Evolutionary conservation across 1,139 yeast species (phyloP).

Genomic region (Kodamaea fungicola): DNA sequence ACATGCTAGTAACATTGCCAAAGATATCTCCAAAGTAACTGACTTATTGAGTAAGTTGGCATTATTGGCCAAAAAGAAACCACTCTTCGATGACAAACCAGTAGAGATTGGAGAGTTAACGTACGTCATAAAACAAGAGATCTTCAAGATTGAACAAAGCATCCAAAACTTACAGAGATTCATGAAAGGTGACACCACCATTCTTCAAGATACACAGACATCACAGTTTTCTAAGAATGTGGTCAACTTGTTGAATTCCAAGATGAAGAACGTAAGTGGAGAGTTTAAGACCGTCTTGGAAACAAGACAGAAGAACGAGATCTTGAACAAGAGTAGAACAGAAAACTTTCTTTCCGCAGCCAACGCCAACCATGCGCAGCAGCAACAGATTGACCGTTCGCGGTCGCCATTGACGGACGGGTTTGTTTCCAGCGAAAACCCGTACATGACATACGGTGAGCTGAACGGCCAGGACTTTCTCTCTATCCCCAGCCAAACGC

Average conservation of each 20-base stretch:
- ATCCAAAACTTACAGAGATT: conserved; percentile 63
- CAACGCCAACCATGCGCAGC: conserved; percentile 23
- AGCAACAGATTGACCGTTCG: conserved; percentile 9
- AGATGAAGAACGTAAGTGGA: conserved; percentile 88
- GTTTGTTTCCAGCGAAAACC: conserved; percentile 32
- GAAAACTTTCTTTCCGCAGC: conserved; percentile 72
- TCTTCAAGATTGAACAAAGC: conserved; percentile 77
- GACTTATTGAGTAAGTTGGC: conserved; percentile 80
- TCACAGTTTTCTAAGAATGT: conserved; percentile 80
- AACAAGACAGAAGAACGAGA: conserved; percentile 79
- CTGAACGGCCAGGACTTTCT: conserved; percentile 34
- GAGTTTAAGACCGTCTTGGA: conserved; percentile 87
- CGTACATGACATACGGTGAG: conserved; percentile 29
- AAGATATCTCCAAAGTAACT: conserved; percentile 87
- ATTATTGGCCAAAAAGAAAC: conserved; percentile 78
- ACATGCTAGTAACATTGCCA: conserved; percentile 81
- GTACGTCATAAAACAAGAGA: conserved; percentile 88
- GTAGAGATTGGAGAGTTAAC: conserved; percentile 91
- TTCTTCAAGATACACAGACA: conserved; percentile 55
- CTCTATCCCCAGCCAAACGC: conserved; percentile 71
- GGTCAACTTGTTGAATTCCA: conserved; percentile 78
- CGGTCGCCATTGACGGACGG: conserved; percentile 6
- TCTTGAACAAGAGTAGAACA: conserved; percentile 75
- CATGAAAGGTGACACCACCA: conserved; percentile 45
- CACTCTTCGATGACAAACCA: conserved; percentile 93